Evolutionary conservation across 768 basidiomycete species (phyloP), one percentile per base, ranked within the genome.

Genomic region (Boletus tomentosulus): DNA sequence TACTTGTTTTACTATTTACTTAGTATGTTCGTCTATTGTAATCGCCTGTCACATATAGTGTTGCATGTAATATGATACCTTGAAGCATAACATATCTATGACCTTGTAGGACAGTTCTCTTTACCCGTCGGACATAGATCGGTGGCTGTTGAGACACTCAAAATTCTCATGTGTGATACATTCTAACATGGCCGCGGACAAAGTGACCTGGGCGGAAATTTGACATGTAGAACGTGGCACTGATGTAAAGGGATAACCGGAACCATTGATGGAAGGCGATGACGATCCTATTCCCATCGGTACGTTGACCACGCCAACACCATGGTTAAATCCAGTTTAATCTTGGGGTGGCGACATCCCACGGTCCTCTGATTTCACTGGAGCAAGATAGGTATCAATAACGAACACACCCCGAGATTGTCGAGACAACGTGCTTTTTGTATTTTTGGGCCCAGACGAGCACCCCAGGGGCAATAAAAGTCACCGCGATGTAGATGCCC

Each of bases 291-390:
- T 61, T 62, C 60, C 58, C 67, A 59, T 65, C 61, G 51, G 57
- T 61, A 54, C 48, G 53, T 50, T 53, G 53, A 47, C 62, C 69
- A 68, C 65, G 65, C 61, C 48, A 38, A 47, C 44, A 46, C n/a
- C 53, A 54, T 37, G 46, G 34, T 54, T 57, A 66, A 55, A 55
- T 60, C 64, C 69, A 81, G 65, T 82, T 81, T 44, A 85, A 73
- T 70, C 81, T 83, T 34, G 91, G 91, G 59, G 85, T 79, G 28
- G 91, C 91, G 27, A 89, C 87, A 67, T 94, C 92, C 92, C 92
- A 94, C 57, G 90, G 87, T 9, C 92, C 92, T 56, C 88, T 81
- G 67, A 94, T 86, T 72, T 92, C 89, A 69, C 91, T 93, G 64
- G n/a, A 50, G 61, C 53, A 48, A 22, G n/a, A 51, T 47, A 42